Conservation (phyloP, 352 stramenopile genomes). For the Phytophthora lateralis region DNA sequence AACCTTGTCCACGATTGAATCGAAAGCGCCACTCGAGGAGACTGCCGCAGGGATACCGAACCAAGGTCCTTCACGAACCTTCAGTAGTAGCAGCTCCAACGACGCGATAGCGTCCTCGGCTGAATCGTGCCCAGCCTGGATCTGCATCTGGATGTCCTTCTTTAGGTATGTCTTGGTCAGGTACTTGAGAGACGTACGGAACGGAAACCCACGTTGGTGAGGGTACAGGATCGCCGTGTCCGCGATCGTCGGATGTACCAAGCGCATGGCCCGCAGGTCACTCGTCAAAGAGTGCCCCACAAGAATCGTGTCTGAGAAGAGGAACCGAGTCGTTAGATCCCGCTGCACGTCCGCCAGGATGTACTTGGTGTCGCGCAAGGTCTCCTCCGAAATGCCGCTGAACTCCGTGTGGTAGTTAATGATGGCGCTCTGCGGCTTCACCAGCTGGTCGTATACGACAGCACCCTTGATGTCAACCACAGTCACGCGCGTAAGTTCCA, state of each 20-base stretch:
- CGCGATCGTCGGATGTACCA: slow-evolving; percentile 72
- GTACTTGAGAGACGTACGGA: slow-evolving; percentile 83
- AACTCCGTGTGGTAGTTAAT: slow-evolving; percentile 92
- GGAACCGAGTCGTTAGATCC: slow-evolving; percentile 54
- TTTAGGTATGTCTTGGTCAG: slow-evolving; percentile 84
- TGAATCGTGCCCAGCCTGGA: slow-evolving; percentile 77
- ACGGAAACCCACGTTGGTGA: slow-evolving; percentile 84
- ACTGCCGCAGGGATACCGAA: slow-evolving; percentile 69
- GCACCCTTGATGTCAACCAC: slow-evolving; percentile 60
- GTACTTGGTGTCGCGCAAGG: slow-evolving; percentile 54
- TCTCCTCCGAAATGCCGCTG: slow-evolving; percentile 87
- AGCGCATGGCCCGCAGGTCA: slow-evolving; percentile 76
- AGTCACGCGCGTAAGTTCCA: slow-evolving; percentile 85
- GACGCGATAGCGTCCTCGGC: slow-evolving; percentile 82
- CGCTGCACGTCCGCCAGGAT: slow-evolving; percentile 79
- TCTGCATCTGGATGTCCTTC: slow-evolving; percentile 78
- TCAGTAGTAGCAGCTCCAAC: slow-evolving; percentile 79
- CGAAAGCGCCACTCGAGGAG: slow-evolving; percentile 52
- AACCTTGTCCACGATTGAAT: slow-evolving; percentile 72
- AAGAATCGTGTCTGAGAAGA: slow-evolving; percentile 80
- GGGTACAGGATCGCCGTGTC: slow-evolving; percentile 87
- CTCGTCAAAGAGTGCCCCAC: slow-evolving; percentile 89
- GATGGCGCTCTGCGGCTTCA: slow-evolving; percentile 85
- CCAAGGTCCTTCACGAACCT: slow-evolving; percentile 65
- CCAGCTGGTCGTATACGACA: slow-evolving; percentile 84